These are phyloP conservation scores for Aspergillus proliferans DNA, from an alignment of 2,329 filamentous ascomycete genomes.

Conservation along the genomic window DNA sequence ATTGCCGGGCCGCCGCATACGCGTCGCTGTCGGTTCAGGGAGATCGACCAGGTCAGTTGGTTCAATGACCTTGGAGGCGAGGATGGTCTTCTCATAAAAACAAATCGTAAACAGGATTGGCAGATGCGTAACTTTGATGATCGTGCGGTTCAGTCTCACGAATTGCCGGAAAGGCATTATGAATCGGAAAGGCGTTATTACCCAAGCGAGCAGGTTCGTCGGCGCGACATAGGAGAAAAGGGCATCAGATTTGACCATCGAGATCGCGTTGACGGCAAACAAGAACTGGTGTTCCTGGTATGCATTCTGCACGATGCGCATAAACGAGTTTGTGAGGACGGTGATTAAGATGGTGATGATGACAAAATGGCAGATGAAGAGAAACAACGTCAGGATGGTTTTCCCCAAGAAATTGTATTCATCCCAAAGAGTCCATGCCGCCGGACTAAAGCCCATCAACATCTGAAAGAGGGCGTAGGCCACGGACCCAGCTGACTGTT, in stretches of 20 bases:
- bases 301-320: slow-evolving; percentile 87
- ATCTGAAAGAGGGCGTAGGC: slow-evolving; percentile 91
- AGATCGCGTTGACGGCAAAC: slow-evolving; percentile 94
- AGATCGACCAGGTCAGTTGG: slow-evolving; percentile 81
- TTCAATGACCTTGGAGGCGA: slow-evolving; percentile 71
- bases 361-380: slow-evolving; percentile 92
- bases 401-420: slow-evolving; percentile 74
- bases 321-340: slow-evolving; percentile 94
- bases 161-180: slow-evolving; percentile 73
- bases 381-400: slow-evolving; percentile 68
- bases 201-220: slow-evolving; percentile 85
- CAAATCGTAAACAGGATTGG: slow-evolving; percentile 83
- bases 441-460: slow-evolving; percentile 90
- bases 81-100: slow-evolving; percentile 72
- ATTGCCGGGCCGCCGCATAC: slow-evolving; percentile 54
- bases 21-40: slow-evolving; percentile 46
- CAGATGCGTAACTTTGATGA: slow-evolving; percentile 88
- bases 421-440: slow-evolving; percentile 86
- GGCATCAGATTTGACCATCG: slow-evolving; percentile 97
- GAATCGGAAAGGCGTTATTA: slow-evolving; percentile 76
- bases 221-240: slow-evolving; percentile 91
- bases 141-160: slow-evolving; percentile 76
- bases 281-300: slow-evolving; percentile 88
- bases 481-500: slow-evolving; percentile 65
- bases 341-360: slow-evolving; percentile 92